Evolutionary conservation across 345 rosid species (phyloP).

Genomic region (Erysimum cheiranthoides): DNA sequence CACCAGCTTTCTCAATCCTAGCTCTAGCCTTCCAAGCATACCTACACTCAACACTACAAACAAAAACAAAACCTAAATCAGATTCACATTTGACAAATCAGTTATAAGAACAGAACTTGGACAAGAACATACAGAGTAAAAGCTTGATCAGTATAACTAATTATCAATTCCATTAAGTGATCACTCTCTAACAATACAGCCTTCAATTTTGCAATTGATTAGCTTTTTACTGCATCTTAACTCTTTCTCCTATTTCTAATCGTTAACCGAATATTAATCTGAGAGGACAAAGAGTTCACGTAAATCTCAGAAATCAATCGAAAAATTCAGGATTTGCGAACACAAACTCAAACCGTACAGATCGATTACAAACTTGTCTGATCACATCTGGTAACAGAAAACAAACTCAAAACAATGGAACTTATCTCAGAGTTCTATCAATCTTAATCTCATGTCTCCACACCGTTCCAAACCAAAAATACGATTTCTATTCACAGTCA

Average conservation of each 20-base stretch:
- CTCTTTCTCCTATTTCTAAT: slow-evolving; percentile 7
- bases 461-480: no score
- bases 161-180: not conserved
- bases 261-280: not conserved
- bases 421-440: no score
- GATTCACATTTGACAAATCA: no score
- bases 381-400: not conserved
- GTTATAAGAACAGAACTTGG: no score
- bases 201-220: slow-evolving; percentile 4
- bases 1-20: slow-evolving; percentile 96
- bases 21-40: slow-evolving; percentile 91
- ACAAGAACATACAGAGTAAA: no score
- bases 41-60: slow-evolving; percentile 40
- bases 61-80: slow-evolving; percentile 9
- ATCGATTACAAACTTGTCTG: not conserved
- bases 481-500: no score
- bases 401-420: no score
- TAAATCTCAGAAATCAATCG: not conserved
- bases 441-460: no score
- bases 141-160: not conserved
- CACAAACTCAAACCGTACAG: not conserved
- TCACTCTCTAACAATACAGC: not conserved
- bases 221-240: not conserved
- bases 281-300: not conserved
- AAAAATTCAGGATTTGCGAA: not conserved